Evolutionary conservation across 768 basidiomycete genomes (phyloP).

Genomic region (Hygrophorus pudorinus): DNA sequence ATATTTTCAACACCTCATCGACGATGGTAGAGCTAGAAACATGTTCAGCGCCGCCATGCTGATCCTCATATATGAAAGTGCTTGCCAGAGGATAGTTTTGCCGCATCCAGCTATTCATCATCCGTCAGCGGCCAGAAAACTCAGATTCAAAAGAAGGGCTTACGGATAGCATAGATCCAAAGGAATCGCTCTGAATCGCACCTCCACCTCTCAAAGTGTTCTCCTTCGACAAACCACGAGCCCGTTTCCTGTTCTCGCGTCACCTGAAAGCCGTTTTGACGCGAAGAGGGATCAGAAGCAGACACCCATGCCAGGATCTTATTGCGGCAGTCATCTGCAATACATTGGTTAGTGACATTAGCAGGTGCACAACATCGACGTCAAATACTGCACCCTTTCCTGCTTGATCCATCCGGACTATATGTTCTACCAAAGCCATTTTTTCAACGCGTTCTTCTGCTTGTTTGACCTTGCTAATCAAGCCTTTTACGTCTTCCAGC

Average conservation of each 20-base stretch:
- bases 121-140: background rate
- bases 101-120: background rate
- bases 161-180: conserved; percentile 2
- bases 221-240: background rate
- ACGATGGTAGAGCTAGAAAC: background rate
- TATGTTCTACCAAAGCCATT: no score
- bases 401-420: no score
- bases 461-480: no score
- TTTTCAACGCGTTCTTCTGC: no score
- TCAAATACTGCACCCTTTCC: no score
- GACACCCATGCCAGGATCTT: no score
- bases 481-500: no score
- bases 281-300: no score
- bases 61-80: background rate
- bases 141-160: background rate
- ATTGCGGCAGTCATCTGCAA: no score
- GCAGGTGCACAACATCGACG: no score
- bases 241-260: background rate
- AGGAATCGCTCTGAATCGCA: background rate
- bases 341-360: no score
- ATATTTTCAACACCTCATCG: background rate
- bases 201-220: background rate
- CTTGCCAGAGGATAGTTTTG: background rate
- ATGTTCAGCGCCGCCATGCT: background rate
- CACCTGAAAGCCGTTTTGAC: no score